phyloP scores from a whole-genome alignment of 257 asterid genomes.

The Jacaranda mimosifolia region DNA sequence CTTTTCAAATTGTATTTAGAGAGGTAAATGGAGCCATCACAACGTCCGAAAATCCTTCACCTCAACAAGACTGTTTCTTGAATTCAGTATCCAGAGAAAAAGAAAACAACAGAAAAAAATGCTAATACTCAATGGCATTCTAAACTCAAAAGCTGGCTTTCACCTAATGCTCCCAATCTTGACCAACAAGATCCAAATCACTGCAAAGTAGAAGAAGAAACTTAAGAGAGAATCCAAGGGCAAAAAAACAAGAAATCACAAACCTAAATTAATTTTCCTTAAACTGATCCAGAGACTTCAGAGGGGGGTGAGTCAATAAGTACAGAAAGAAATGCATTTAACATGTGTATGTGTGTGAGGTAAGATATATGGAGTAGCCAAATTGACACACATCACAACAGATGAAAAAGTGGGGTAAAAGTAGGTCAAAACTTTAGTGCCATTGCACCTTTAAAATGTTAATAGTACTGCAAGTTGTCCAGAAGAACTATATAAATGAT shows the following conservation, averaged over 20 bases:
- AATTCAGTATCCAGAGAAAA: background rate
- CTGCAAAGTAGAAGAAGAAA: conserved; percentile 34
- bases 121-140: conserved; percentile 9
- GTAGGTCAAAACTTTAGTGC: background rate
- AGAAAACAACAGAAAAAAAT: conserved; percentile 21
- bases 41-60: background rate
- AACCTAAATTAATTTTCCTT: background rate
- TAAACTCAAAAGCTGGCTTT: conserved; percentile 15
- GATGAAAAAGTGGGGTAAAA: too few relatives aligned
- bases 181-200: conserved; percentile 13
- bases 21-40: background rate
- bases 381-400: background rate
- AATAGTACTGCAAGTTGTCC: background rate
- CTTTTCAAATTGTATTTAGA: background rate
- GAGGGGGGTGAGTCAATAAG: background rate
- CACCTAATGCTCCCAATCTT: conserved; percentile 22
- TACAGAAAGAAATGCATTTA: background rate
- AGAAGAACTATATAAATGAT: background rate
- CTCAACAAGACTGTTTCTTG: conserved; percentile 6
- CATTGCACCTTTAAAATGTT: background rate
- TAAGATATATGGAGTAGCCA: background rate
- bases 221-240: background rate
- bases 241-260: too few relatives aligned
- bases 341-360: background rate
- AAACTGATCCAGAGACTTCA: background rate